Conservation (phyloP, 2,329 filamentous ascomycete genomes). For the Massarina eburnea region DNA sequence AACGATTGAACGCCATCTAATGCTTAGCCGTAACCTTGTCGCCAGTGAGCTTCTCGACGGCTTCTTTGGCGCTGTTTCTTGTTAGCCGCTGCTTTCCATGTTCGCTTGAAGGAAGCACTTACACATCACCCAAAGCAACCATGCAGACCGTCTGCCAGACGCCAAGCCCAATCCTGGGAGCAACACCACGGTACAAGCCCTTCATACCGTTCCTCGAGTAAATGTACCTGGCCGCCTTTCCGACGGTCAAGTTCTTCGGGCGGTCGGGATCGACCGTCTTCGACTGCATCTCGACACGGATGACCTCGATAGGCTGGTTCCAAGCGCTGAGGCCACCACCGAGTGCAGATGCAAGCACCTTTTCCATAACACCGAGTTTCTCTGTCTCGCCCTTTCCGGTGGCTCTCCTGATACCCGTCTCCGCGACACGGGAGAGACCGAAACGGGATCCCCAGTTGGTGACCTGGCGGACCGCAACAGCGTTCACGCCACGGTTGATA, state of each 20-base stretch:
- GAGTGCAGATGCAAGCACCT: conserved; percentile 81
- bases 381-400: conserved; percentile 79
- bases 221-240: conserved; percentile 80
- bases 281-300: conserved; percentile 99
- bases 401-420: conserved; percentile 77
- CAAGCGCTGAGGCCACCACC: conserved; percentile 95
- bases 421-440: conserved; percentile 87
- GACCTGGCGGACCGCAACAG: conserved; percentile 97
- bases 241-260: conserved; percentile 98
- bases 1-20: conserved; percentile 45
- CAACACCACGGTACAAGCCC: conserved; percentile 93
- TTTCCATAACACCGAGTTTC: conserved; percentile 79
- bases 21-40: conserved; percentile 66
- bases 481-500: conserved; percentile 99
- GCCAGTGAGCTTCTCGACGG: conserved; percentile 66
- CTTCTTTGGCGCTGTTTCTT: conserved; percentile 60
- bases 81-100: conserved; percentile 22
- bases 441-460: conserved; percentile 99
- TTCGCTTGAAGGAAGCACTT: conserved; percentile 48
- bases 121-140: conserved; percentile 98
- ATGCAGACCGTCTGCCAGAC: conserved; percentile 99
- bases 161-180: conserved; percentile 89
- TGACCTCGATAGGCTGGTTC: conserved; percentile 99
- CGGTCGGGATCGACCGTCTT: conserved; percentile 98
- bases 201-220: conserved; percentile 84